phyloP scores from a whole-genome alignment of 257 asterid species.

The Rubia yunnanensis region DNA sequence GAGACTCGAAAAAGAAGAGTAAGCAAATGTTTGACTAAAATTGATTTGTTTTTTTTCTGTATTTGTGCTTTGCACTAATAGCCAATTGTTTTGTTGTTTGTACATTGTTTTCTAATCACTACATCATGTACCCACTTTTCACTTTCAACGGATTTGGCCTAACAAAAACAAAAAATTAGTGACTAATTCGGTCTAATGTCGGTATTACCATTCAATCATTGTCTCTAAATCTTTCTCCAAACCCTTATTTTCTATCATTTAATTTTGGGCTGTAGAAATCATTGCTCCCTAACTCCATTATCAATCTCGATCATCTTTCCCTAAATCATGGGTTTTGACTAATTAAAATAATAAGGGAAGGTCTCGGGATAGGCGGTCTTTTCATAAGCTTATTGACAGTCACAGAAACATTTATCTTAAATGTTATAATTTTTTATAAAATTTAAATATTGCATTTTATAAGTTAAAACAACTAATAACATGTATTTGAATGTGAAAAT shows the following conservation, averaged over 20 bases:
- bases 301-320: constrained; percentile 35
- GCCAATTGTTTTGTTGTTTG: background rate
- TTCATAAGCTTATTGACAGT: too few relatives aligned
- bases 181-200: constrained; percentile 22
- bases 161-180: constrained; percentile 13
- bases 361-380: too few relatives aligned
- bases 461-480: too few relatives aligned
- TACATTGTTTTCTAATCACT: background rate
- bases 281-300: constrained; percentile 1
- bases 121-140: background rate
- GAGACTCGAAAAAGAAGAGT: background rate
- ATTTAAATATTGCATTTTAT: too few relatives aligned
- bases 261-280: constrained; percentile 3
- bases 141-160: too few relatives aligned
- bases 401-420: too few relatives aligned
- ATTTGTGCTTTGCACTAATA: background rate
- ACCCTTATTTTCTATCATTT: background rate
- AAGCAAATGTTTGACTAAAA: background rate
- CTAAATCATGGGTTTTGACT: constrained; percentile 32
- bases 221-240: constrained; percentile 21
- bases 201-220: constrained; percentile 34
- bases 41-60: background rate
- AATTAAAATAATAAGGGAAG: background rate
- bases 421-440: too few relatives aligned
- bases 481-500: too few relatives aligned